A percentile compares a stretch with the other conserved stretches of the same genome.
These are phyloP conservation scores for Neonectria ditissima DNA, from an alignment of 2,329 filamentous ascomycete species.

Conservation along the genomic window DNA sequence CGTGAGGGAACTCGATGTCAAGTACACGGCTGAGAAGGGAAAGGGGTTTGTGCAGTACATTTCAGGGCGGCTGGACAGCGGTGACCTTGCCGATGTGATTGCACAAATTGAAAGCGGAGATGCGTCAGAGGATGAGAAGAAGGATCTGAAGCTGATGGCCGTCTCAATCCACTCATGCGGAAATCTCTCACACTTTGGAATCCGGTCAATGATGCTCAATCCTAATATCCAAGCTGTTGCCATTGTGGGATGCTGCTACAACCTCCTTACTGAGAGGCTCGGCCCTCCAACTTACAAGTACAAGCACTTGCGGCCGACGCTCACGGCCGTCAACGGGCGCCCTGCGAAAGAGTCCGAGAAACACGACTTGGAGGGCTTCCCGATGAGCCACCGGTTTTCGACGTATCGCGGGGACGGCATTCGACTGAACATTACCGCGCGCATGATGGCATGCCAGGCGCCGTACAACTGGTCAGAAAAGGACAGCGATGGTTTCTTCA, in stretches of 20 bases:
- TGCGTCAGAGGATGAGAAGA: conserved; percentile 36
- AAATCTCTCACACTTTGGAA: conserved; percentile 94
- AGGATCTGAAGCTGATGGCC: conserved; percentile 76
- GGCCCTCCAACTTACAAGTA: conserved; percentile 89
- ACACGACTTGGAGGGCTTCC: conserved; percentile 92
- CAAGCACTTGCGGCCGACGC: conserved; percentile 76
- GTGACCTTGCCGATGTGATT: conserved; percentile 77
- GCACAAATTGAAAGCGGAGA: conserved; percentile 62
- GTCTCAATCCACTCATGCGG: conserved; percentile 97
- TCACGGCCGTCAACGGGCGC: conserved; percentile 76
- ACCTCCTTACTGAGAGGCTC: conserved; percentile 90
- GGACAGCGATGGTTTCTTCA: conserved; percentile 91
- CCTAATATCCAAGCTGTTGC: conserved; percentile 88
- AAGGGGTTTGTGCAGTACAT: conserved; percentile 82
- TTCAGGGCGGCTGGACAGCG: conserved; percentile 78
- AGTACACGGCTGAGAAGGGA: conserved; percentile 69
- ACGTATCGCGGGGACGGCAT: conserved; percentile 73
- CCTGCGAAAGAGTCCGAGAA: conserved; percentile 75
- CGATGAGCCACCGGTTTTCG: conserved; percentile 82
- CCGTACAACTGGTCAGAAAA: conserved; percentile 88
- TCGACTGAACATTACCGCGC: conserved; percentile 91
- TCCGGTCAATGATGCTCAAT: conserved; percentile 87
- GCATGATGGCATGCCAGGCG: conserved; percentile 98
- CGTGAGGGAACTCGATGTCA: conserved; percentile 59
- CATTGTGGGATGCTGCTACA: conserved; percentile 98